phyloP scores from a whole-genome alignment of 1,139 yeast species.

The Lodderomyces beijingensis region DNA sequence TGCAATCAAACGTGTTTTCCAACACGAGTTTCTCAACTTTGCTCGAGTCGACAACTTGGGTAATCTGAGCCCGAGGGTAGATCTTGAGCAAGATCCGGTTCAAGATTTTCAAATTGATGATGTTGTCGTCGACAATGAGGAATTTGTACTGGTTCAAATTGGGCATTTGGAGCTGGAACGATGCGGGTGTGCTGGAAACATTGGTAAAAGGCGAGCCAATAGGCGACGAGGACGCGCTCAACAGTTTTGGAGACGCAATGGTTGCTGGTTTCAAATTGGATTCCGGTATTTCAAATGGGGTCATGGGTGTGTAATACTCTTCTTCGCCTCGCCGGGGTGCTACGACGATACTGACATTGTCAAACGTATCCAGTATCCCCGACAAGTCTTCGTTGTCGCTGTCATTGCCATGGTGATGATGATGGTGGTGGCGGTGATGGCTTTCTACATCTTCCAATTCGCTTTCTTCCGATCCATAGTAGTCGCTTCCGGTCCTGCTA shows the following conservation, averaged over 20 bases:
- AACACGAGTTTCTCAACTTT: slow-evolving; percentile 22
- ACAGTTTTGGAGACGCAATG: too few species aligned
- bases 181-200: background rate
- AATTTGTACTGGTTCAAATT: slow-evolving; percentile 25
- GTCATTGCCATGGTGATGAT: too few species aligned
- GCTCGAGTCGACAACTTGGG: slow-evolving; percentile 29
- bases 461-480: background rate
- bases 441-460: too few species aligned
- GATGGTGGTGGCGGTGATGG: too few species aligned
- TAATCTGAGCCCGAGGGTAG: slow-evolving; percentile 31
- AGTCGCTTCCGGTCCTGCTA: slow-evolving; percentile 2
- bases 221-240: too few species aligned
- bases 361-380: too few species aligned
- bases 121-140: slow-evolving; percentile 42
- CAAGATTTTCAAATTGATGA: slow-evolving; percentile 38
- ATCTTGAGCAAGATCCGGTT: slow-evolving; percentile 28
- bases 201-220: slow-evolving; percentile 1
- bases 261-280: too few species aligned
- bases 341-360: background rate
- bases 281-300: too few species aligned
- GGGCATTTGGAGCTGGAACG: slow-evolving; percentile 15
- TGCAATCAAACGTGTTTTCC: slow-evolving; percentile 25
- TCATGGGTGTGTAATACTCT: slow-evolving; percentile 10
- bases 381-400: too few species aligned
- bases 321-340: too few species aligned